These are phyloP conservation scores for Saccharomycopsis sp. DNA, from an alignment of 805 yeast genomes.

Conservation along the genomic window DNA sequence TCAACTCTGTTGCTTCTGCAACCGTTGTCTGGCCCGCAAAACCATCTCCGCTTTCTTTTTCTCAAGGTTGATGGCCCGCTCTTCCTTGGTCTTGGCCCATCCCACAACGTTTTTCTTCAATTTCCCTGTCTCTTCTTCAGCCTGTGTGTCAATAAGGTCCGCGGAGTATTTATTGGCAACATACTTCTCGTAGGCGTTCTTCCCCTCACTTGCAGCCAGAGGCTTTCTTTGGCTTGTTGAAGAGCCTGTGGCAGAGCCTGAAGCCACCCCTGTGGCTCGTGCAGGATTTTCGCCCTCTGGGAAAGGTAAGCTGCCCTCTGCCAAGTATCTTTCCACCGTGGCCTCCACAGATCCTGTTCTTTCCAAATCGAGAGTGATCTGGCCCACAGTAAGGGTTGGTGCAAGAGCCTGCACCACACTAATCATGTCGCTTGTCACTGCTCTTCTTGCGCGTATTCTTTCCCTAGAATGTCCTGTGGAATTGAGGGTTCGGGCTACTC, in stretches of 20 bases:
- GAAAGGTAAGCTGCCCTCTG: conserved; percentile 51
- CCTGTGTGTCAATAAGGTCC: conserved; percentile 29
- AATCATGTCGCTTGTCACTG: conserved; percentile 65
- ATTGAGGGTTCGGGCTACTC: conserved; percentile 9
- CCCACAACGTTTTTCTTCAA: conserved; percentile 23
- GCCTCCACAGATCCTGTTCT: conserved; percentile 73
- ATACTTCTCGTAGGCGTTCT: conserved; percentile 21
- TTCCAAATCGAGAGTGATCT: conserved; percentile 67
- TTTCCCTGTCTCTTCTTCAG: conserved; percentile 26
- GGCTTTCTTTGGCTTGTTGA: neutral
- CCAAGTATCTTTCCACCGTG: conserved; percentile 68
- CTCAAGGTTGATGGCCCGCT: conserved; percentile 38
- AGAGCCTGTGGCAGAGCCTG: neutral
- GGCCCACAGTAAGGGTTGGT: conserved; percentile 61
- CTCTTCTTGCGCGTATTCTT: conserved; percentile 27
- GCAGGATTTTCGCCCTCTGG: conserved; percentile 34
- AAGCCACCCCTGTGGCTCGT: conserved; percentile 12
- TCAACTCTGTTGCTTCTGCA: conserved; percentile 31
- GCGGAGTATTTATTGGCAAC: conserved; percentile 23
- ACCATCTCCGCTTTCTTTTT: conserved; percentile 53
- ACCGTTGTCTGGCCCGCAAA: conserved; percentile 51
- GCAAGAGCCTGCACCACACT: conserved; percentile 80
- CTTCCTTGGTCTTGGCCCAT: conserved; percentile 39
- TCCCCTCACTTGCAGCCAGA: conserved; percentile 22
- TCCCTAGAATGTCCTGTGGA: conserved; percentile 14